phyloP scores from a whole-genome alignment of 2,329 filamentous ascomycete genomes.

The Phaeosphaeriaceae sp. region DNA sequence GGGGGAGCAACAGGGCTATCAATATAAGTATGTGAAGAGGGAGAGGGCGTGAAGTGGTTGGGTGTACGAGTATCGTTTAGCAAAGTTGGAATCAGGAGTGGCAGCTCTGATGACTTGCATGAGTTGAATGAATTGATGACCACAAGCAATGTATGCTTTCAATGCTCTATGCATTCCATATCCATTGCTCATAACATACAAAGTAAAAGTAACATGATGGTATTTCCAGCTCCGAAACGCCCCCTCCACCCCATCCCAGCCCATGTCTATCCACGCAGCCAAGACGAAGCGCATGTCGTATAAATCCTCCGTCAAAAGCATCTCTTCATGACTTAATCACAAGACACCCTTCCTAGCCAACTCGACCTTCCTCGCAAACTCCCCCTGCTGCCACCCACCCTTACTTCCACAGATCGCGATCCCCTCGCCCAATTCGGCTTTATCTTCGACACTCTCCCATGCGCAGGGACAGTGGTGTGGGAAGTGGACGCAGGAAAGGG shows the following conservation, averaged over 20 bases:
- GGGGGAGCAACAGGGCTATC: constrained; percentile 35
- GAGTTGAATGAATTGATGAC: neutral
- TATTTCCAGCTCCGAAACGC: neutral
- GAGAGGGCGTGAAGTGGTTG: neutral
- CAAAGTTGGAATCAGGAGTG: neutral
- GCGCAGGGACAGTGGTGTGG: constrained; percentile 96
- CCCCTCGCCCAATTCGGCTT: constrained; percentile 76
- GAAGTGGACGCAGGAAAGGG: constrained; percentile 92
- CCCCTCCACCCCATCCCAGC: too few species aligned
- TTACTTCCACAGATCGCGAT: constrained; percentile 77
- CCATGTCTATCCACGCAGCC: too few species aligned
- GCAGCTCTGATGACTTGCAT: neutral
- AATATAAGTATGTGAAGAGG: constrained; percentile 39
- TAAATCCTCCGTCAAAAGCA: neutral
- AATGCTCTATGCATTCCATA: too few species aligned
- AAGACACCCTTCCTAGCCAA: constrained; percentile 80
- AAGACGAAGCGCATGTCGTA: too few species aligned
- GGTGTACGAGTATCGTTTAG: neutral
- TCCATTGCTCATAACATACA: neutral
- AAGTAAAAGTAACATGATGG: neutral
- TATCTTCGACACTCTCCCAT: constrained; percentile 70
- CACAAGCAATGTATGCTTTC: neutral
- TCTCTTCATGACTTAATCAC: constrained; percentile 43
- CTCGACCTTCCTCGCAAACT: constrained; percentile 78
- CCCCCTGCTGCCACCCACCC: constrained; percentile 75